phyloP scores from a whole-genome alignment of 1,284 basidiomycete genomes.

The Cutaneotrichosporon sp. region DNA sequence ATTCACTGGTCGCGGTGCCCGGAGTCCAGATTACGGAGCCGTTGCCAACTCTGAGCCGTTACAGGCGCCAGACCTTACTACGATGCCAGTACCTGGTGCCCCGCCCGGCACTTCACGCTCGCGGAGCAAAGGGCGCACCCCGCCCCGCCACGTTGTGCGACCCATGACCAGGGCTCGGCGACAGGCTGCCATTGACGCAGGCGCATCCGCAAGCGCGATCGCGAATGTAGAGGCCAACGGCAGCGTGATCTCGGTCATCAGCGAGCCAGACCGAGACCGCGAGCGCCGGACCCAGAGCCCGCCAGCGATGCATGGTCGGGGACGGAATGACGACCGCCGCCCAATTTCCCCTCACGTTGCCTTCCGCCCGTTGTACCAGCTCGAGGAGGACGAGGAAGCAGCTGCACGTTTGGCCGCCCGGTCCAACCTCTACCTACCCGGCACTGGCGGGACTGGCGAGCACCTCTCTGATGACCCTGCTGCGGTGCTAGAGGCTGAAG shows the following conservation, averaged over 20 bases:
- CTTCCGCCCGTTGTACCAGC: constrained; percentile 13
- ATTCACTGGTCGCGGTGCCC: neutral
- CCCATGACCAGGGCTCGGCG: constrained; percentile 23
- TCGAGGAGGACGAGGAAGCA: constrained; percentile 16
- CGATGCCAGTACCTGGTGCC: neutral
- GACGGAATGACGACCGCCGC: constrained; percentile 18
- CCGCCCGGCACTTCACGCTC: constrained; percentile 34
- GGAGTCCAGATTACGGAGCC: constrained; percentile 3
- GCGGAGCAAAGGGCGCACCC: constrained; percentile 40
- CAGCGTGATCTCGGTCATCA: constrained; percentile 14
- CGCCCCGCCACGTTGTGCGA: constrained; percentile 31
- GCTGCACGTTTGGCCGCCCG: constrained; percentile 4
- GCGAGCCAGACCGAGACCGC: constrained; percentile 11
- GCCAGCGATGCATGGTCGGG: constrained; percentile 9
- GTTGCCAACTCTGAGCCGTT: constrained; percentile 1
- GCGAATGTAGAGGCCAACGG: constrained; percentile 14
- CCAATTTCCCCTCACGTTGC: constrained; percentile 22
- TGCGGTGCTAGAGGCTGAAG: constrained; percentile 47
- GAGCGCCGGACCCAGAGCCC: neutral
- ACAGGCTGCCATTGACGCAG: constrained; percentile 21
- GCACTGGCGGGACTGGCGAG: constrained; percentile 5
- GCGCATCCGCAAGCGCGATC: constrained; percentile 16
- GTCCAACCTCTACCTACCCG: constrained; percentile 13
- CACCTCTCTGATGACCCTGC: constrained; percentile 42
- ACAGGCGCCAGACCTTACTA: neutral